phyloP scores from a whole-genome alignment of 441 rosid genomes.

The Theobroma grandiflorum region DNA sequence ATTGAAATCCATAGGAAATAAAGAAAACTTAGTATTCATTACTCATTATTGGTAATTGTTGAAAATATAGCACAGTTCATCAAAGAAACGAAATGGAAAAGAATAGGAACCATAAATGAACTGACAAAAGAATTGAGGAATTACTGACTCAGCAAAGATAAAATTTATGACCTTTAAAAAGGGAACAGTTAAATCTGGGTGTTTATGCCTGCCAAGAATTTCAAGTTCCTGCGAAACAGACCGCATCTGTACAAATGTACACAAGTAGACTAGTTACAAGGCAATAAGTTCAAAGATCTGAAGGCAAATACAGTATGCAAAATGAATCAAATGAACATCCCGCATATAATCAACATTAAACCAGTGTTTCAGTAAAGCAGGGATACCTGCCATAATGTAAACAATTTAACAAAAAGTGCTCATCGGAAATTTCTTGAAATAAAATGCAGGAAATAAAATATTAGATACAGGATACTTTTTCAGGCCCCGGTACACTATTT shows the following conservation, averaged over 20 bases:
- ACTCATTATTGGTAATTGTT: neutral
- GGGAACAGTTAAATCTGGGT: slow-evolving; percentile 86
- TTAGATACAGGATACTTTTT: neutral
- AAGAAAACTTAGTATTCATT: neutral
- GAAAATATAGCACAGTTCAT: neutral
- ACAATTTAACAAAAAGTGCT: neutral
- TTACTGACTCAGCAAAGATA: neutral
- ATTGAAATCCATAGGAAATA: neutral
- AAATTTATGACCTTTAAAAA: slow-evolving; percentile 73
- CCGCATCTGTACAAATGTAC: slow-evolving; percentile 69
- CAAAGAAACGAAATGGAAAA: neutral
- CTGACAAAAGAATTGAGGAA: slow-evolving; percentile 10
- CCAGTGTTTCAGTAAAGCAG: neutral
- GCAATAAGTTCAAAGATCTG: neutral
- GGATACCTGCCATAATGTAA: neutral
- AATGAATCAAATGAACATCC: slow-evolving; percentile 11
- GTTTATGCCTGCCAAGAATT: slow-evolving; percentile 93
- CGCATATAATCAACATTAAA: slow-evolving; percentile 1
- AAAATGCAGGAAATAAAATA: slow-evolving; percentile 3
- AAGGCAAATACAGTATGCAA: neutral
- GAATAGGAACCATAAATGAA: neutral
- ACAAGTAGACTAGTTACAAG: slow-evolving; percentile 19
- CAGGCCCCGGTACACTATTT: neutral
- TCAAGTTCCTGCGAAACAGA: slow-evolving; percentile 86
- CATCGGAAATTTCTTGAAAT: neutral